Conservation (phyloP, 2,329 filamentous ascomycete genomes). For the Fusarium drepaniforme region DNA sequence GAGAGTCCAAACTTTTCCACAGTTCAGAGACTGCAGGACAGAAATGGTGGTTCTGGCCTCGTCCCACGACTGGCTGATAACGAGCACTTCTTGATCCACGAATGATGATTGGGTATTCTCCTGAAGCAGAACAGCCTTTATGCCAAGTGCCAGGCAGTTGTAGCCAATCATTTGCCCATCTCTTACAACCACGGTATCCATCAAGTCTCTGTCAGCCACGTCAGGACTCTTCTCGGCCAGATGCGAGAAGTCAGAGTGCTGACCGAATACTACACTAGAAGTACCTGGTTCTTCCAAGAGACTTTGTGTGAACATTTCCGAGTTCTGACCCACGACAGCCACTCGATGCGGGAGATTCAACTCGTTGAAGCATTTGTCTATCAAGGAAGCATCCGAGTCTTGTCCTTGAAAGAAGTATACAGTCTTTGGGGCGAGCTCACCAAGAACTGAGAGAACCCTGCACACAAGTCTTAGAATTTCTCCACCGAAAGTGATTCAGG, state of each 20-base stretch:
- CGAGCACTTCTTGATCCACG: slow-evolving; percentile 2
- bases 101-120: slow-evolving; percentile 20
- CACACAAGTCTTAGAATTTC: not conserved
- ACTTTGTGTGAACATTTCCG: not conserved
- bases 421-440: slow-evolving; percentile 10
- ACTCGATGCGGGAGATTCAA: slow-evolving; percentile 21
- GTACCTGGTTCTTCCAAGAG: slow-evolving; percentile 3
- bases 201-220: not conserved
- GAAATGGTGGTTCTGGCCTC: slow-evolving; percentile 9
- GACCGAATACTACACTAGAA: slow-evolving; percentile 7
- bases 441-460: slow-evolving; percentile 22
- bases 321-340: not conserved
- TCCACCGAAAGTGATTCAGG: not conserved
- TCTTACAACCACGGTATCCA: slow-evolving; percentile 16
- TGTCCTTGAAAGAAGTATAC: slow-evolving; percentile 14
- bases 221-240: not conserved
- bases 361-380: slow-evolving; percentile 31
- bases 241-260: not conserved
- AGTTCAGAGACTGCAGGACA: slow-evolving; percentile 11
- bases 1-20: slow-evolving; percentile 11
- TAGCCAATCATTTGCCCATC: slow-evolving; percentile 8
- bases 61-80: slow-evolving; percentile 14
- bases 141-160: slow-evolving; percentile 9
- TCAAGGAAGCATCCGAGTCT: slow-evolving; percentile 13
- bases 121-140: slow-evolving; percentile 7